Evolutionary conservation across 2,329 filamentous ascomycete species (phyloP).

Genomic region (Bipolaris sorokiniana): DNA sequence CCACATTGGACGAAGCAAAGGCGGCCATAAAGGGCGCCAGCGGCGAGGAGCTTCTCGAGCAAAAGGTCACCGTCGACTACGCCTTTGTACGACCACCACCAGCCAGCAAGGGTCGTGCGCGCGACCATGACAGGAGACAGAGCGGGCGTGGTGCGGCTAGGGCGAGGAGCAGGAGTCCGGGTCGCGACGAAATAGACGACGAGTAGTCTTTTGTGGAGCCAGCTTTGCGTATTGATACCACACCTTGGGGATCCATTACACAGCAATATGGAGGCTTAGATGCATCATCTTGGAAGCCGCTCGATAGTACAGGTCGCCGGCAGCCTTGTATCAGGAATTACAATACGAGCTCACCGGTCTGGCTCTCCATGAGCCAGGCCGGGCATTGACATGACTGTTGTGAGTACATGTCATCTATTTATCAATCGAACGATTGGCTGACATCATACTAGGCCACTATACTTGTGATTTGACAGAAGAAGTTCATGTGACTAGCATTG

Average conservation of each 20-base stretch:
- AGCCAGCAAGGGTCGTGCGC: constrained; percentile 55
- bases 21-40: constrained; percentile 84
- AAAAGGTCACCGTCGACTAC: constrained; percentile 82
- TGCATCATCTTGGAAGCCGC: background rate
- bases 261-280: background rate
- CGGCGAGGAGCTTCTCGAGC: constrained; percentile 77
- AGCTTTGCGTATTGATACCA: background rate
- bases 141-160: constrained; percentile 42
- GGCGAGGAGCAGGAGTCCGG: constrained; percentile 54
- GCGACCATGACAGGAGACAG: constrained; percentile 41
- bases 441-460: background rate
- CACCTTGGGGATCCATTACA: background rate
- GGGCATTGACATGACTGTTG: constrained; percentile 18
- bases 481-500: background rate
- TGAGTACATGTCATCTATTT: constrained; percentile 15
- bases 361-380: constrained; percentile 16
- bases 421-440: background rate
- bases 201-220: background rate
- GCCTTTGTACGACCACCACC: constrained; percentile 81
- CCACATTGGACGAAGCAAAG: constrained; percentile 77
- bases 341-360: constrained; percentile 26
- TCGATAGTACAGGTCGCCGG: background rate
- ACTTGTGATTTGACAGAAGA: background rate
- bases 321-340: background rate
- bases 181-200: constrained; percentile 45